Evolutionary conservation across 192 early-diverging fungal species (phyloP).

Genomic region (Spinellus fusiger): DNA sequence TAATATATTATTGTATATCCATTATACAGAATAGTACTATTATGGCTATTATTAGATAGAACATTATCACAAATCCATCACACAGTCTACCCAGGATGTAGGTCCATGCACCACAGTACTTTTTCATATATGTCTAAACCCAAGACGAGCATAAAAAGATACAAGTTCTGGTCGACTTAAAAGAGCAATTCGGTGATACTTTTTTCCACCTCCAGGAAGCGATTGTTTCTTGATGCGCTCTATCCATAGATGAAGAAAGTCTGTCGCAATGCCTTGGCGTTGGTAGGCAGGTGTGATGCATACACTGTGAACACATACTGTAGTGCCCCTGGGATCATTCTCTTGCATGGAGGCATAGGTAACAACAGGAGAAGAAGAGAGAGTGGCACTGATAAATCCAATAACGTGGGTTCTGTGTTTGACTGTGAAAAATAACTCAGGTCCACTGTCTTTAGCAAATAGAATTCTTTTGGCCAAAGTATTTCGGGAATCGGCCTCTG

Average conservation of each 20-base stretch:
- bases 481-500: slow-evolving; percentile 39
- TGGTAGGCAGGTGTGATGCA: slow-evolving; percentile 45
- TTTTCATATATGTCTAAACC: slow-evolving; percentile 48
- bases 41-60: background rate
- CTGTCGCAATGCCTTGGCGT: slow-evolving; percentile 51
- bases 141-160: slow-evolving; percentile 55
- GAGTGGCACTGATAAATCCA: slow-evolving; percentile 59
- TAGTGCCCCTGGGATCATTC: slow-evolving; percentile 55
- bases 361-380: slow-evolving; percentile 31
- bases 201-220: background rate
- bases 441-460: slow-evolving; percentile 20
- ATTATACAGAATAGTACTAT: background rate
- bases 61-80: slow-evolving; percentile 22
- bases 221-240: slow-evolving; percentile 30
- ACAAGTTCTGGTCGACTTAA: slow-evolving; percentile 51
- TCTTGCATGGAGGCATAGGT: slow-evolving; percentile 59
- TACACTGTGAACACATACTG: slow-evolving; percentile 66
- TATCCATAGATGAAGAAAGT: slow-evolving; percentile 44
- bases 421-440: slow-evolving; percentile 34
- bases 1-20: background rate
- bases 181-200: slow-evolving; percentile 44
- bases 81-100: slow-evolving; percentile 39
- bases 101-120: slow-evolving; percentile 61
- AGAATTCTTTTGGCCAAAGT: slow-evolving; percentile 35
- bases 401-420: slow-evolving; percentile 28